These are phyloP conservation scores for Plicaturopsis crispa DNA, from an alignment of 768 basidiomycete genomes.

Conservation along the genomic window DNA sequence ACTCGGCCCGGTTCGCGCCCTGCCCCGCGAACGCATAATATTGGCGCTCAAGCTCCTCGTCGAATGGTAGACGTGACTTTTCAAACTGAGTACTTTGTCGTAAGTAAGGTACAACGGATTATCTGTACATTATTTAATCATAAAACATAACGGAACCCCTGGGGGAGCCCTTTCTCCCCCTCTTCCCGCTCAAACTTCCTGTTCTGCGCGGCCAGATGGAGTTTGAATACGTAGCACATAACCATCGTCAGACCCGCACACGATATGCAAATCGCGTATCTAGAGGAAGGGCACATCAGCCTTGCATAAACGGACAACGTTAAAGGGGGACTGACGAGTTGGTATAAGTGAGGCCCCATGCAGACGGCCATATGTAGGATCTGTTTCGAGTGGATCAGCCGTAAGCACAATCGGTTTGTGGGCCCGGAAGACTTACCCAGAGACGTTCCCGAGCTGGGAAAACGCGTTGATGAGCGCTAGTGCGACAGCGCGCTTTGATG, in stretches of 20 bases:
- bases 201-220: constrained; percentile 35
- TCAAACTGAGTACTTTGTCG: too few species aligned
- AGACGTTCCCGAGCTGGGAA: constrained; percentile 77
- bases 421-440: constrained; percentile 32
- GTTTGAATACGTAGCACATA: constrained; percentile 42
- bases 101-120: too few species aligned
- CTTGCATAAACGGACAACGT: too few species aligned
- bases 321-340: too few species aligned
- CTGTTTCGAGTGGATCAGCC: too few species aligned
- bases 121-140: too few species aligned
- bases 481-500: constrained; percentile 85
- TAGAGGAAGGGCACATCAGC: too few species aligned
- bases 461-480: constrained; percentile 79
- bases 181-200: constrained; percentile 24
- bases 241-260: constrained; percentile 41
- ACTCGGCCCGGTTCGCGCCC: too few species aligned
- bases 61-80: too few species aligned
- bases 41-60: too few species aligned
- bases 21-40: too few species aligned
- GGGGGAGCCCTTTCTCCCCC: background rate
- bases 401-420: constrained; percentile 6
- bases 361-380: constrained; percentile 62
- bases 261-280: constrained; percentile 69
- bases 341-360: constrained; percentile 66
- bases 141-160: too few species aligned